A percentile compares a stretch with the other conserved stretches of the same genome.
Evolutionary conservation across 2,329 filamentous ascomycete species (phyloP).

Genomic region (Claviceps sorghi): DNA sequence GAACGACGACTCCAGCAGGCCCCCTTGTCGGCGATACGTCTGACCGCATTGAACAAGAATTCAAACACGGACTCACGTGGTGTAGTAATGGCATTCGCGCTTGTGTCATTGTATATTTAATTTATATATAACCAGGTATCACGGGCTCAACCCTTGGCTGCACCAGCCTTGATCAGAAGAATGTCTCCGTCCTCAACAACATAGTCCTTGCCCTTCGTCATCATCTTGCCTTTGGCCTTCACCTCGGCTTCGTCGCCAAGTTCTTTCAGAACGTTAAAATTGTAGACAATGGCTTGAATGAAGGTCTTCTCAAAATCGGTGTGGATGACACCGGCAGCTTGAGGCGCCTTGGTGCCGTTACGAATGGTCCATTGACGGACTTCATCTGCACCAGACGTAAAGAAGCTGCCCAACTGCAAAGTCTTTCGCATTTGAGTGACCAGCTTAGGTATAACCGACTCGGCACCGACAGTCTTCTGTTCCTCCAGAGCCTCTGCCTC

Average conservation of each 20-base stretch:
- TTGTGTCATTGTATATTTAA: background rate
- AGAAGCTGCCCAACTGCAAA: constrained; percentile 85
- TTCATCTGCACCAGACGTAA: constrained; percentile 91
- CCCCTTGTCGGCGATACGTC: background rate
- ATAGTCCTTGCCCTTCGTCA: constrained; percentile 99
- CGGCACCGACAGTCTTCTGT: constrained; percentile 73
- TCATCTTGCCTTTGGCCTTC: constrained; percentile 87
- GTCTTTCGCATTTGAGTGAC: constrained; percentile 86
- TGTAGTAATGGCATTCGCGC: background rate
- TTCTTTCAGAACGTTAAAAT: constrained; percentile 69
- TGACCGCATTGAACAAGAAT: background rate
- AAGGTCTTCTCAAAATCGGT: constrained; percentile 99
- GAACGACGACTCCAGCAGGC: background rate
- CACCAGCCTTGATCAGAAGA: constrained; percentile 79
- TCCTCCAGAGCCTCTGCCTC: constrained; percentile 70
- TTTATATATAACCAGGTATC: background rate
- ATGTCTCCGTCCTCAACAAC: constrained; percentile 71
- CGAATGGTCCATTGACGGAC: constrained; percentile 97
- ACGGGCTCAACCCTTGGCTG: constrained; percentile 47
- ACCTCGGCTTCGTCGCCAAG: constrained; percentile 76
- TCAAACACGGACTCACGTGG: background rate
- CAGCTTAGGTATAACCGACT: constrained; percentile 83
- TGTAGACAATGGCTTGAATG: constrained; percentile 92
- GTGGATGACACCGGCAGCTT: constrained; percentile 95
- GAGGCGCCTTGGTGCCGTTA: constrained; percentile 90